phyloP scores from a whole-genome alignment of 148 eudicot genomes.

The Rhododendron ferrugineum region DNA sequence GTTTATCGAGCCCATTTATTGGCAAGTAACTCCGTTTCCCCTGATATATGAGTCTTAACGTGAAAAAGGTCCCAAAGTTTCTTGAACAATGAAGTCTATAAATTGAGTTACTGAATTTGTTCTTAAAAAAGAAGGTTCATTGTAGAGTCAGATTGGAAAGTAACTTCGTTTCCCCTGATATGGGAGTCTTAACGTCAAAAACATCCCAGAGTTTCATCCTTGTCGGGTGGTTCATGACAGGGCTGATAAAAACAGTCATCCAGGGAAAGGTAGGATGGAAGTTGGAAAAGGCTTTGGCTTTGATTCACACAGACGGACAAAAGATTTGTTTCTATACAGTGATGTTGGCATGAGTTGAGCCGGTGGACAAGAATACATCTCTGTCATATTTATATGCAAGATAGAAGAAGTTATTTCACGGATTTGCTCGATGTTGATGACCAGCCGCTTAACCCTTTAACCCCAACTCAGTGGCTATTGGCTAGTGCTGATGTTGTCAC shows the following conservation, averaged over 20 bases:
- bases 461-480: neutral
- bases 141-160: too few species aligned
- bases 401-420: neutral
- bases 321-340: neutral
- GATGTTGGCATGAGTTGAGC: neutral
- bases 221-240: neutral
- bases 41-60: neutral
- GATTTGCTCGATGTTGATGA: neutral
- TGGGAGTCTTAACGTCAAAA: too few species aligned
- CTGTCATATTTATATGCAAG: neutral
- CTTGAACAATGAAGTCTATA: neutral
- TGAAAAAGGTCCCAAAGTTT: neutral
- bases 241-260: neutral
- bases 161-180: too few species aligned
- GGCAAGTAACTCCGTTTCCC: conserved; percentile 5
- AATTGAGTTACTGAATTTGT: neutral
- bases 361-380: neutral
- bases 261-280: neutral
- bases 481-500: neutral
- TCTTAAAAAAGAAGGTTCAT: neutral
- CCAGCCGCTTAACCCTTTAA: neutral
- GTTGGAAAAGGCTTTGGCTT: neutral
- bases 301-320: neutral
- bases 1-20: neutral
- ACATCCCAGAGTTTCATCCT: too few species aligned